Evolutionary conservation across 2,329 filamentous ascomycete species (phyloP).

Genomic region (Monilinia polystroma): DNA sequence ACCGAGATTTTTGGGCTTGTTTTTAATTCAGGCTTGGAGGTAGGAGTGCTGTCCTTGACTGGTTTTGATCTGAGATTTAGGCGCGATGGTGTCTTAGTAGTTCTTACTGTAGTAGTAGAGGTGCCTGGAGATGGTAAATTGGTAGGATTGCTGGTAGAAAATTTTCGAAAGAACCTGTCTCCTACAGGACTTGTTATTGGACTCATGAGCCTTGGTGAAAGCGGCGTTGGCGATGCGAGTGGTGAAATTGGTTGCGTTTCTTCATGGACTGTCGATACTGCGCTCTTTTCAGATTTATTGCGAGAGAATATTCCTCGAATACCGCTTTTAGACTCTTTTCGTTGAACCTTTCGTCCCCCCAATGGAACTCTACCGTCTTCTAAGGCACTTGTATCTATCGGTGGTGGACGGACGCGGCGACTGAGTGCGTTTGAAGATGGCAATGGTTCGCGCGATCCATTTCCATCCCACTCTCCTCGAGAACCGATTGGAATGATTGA

Average conservation of each 20-base stretch:
- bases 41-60: constrained; percentile 29
- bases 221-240: constrained; percentile 5
- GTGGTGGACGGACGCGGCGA: constrained; percentile 34
- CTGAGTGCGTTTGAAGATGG: constrained; percentile 24
- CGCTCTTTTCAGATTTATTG: constrained; percentile 33
- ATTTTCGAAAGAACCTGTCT: constrained; percentile 24
- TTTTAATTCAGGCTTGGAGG: constrained; percentile 26
- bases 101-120: constrained; percentile 26
- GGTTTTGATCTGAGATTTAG: constrained; percentile 34
- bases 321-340: constrained; percentile 35
- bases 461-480: neutral
- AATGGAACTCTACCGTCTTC: constrained; percentile 30
- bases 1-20: constrained; percentile 33
- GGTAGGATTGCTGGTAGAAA: constrained; percentile 24
- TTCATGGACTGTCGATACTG: constrained; percentile 29
- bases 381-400: constrained; percentile 27
- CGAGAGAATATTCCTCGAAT: constrained; percentile 38
- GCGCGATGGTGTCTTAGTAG: constrained; percentile 29
- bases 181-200: constrained; percentile 29
- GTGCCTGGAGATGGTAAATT: constrained; percentile 25
- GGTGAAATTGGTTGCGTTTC: constrained; percentile 22
- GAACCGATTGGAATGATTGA: neutral
- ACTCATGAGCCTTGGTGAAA: constrained; percentile 27
- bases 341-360: constrained; percentile 30
- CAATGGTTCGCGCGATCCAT: neutral